Evolutionary conservation across 129 eudicot genomes (phyloP), one percentile per base, ranked within the genome.

Genomic region (Artemisia argyi): DNA sequence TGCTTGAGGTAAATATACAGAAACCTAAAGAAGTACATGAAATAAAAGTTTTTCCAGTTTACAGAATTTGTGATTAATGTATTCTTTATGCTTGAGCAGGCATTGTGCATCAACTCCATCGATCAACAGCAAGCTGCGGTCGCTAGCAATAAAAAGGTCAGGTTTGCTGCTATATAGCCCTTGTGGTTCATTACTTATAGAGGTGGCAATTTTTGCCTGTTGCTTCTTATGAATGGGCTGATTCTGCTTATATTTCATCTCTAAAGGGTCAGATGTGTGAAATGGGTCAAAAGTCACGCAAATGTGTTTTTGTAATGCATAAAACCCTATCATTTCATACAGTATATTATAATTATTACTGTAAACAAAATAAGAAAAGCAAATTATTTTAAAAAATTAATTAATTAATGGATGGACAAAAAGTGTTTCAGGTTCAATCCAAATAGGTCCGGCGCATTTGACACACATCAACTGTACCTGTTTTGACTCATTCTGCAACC

Each of bases 111-210:
- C 69, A 95, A 90, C 85, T 83, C 96, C 66, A 78, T 86, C 59
- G 85, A 90, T 79, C 96, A 90, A 78, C 84, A 81, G 61, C 96
- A 95, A 74, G 99, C 95, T 77, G 97, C 96, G 51, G 81, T 95
- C 65, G 94, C 99, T 19, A 88, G 89, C 86, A 90, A 95, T 77
- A 80, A 79, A 76, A 95, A 90, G 98, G 98, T 92, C 60, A 59
- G 84, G 65, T 44, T 35, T 63, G 7, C 32, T 8, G 24, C 13
- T 66, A 54, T 75, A 32, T 32, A 57, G 42, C 18, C 48, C 74
- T 71, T 71, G 14, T n/a, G 10, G 10, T 44, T 57, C 11, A 54
- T 58, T 44, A 30, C 11, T 52, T 13, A 17, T 32, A 35, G 32
- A 56, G 22, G 26, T 58, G 57, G 56, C 46, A 71, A 1, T 42